A percentile compares a stretch with the other conserved stretches of the same genome.
Conservation (phyloP, 257 asterid genomes). For the Solanum piurae region DNA sequence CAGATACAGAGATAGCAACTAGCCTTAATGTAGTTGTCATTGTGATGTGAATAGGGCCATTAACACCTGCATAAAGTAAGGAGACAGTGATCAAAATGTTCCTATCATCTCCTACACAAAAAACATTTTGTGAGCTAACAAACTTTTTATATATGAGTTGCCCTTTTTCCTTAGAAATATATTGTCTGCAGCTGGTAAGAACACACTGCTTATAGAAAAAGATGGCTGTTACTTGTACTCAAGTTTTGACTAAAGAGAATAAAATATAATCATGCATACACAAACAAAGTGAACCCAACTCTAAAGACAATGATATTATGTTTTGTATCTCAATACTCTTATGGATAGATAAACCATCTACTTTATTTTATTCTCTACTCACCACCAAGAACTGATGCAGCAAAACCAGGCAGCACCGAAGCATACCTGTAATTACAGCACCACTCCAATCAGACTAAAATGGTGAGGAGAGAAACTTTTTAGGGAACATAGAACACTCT, state of each 20-base stretch:
- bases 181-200: background rate
- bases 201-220: background rate
- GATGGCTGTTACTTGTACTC: background rate
- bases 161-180: background rate
- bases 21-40: constrained; percentile 28
- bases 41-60: constrained; percentile 32
- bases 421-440: constrained; percentile 27
- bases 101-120: background rate
- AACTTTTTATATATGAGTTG: background rate
- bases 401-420: constrained; percentile 37
- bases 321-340: background rate
- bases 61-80: constrained; percentile 24
- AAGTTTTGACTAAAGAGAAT: background rate
- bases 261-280: background rate
- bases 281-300: background rate
- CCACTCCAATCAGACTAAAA: background rate
- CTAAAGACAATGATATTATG: background rate
- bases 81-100: background rate
- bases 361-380: constrained; percentile 1
- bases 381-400: constrained; percentile 40
- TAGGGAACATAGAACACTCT: background rate
- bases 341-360: background rate
- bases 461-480: background rate
- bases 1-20: background rate
- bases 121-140: background rate